phyloP scores from a whole-genome alignment of 768 basidiomycete genomes.

The Rossbeevera mucosa region DNA sequence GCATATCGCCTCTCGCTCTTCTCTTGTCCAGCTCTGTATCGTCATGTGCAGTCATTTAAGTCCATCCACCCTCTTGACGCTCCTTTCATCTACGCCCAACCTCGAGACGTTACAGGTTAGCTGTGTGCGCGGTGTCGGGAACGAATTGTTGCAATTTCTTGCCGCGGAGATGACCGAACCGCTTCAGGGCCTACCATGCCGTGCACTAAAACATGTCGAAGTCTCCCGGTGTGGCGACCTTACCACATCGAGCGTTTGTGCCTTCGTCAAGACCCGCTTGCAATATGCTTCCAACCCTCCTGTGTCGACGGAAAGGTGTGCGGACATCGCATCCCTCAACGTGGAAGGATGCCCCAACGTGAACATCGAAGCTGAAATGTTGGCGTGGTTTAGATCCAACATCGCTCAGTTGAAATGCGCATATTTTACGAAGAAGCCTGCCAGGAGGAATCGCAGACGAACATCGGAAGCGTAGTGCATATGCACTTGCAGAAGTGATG shows the following conservation, averaged over 20 bases:
- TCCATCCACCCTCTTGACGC: slow-evolving; percentile 24
- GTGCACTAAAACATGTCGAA: slow-evolving; percentile 47
- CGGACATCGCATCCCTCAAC: slow-evolving; percentile 41
- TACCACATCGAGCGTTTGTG: slow-evolving; percentile 46
- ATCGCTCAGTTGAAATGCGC: slow-evolving; percentile 55
- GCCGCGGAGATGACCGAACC: slow-evolving; percentile 16
- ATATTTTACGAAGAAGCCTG: slow-evolving; percentile 51
- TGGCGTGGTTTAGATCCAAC: slow-evolving; percentile 58
- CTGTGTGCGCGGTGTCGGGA: slow-evolving; percentile 31
- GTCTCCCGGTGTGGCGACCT: slow-evolving; percentile 54
- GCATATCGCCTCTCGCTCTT: slow-evolving; percentile 17
- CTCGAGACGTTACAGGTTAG: slow-evolving; percentile 45
- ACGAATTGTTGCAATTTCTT: slow-evolving; percentile 41
- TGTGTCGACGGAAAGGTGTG: slow-evolving; percentile 11
- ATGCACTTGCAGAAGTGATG: background rate
- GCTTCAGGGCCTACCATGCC: slow-evolving; percentile 35
- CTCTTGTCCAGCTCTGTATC: slow-evolving; percentile 41
- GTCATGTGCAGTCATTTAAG: slow-evolving; percentile 27
- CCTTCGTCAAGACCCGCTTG: slow-evolving; percentile 51
- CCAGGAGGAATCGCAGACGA: slow-evolving; percentile 26
- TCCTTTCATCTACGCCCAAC: slow-evolving; percentile 33
- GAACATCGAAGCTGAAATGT: slow-evolving; percentile 47
- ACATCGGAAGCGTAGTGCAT: background rate
- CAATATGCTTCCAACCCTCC: slow-evolving; percentile 16
- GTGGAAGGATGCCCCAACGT: slow-evolving; percentile 50